Conservation (phyloP, 495 filamentous ascomycete species). For the Margaritispora aquatica region DNA sequence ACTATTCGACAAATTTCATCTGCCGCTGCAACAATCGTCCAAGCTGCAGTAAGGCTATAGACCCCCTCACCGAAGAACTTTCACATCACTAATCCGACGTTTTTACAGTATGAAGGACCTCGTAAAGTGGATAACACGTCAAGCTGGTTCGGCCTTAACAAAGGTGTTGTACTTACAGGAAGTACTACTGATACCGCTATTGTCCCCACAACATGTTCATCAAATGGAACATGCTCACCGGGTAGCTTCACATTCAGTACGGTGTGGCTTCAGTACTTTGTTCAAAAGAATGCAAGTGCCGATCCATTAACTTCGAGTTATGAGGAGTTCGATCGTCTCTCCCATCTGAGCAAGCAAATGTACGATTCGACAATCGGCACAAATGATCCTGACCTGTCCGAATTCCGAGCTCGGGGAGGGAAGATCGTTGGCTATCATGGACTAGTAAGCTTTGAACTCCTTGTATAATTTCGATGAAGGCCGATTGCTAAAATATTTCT, state of each 20-base stretch:
- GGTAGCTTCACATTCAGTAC: background rate
- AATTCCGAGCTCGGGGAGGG: slow-evolving; percentile 36
- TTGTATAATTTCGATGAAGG: no score
- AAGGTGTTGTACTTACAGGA: background rate
- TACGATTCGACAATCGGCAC: slow-evolving; percentile 3
- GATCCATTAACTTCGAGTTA: background rate
- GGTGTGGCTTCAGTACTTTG: background rate
- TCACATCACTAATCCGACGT: no score
- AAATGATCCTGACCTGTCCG: slow-evolving; percentile 31
- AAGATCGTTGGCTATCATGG: slow-evolving; percentile 49
- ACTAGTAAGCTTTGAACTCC: slow-evolving; percentile 23
- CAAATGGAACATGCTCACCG: slow-evolving; percentile 1
- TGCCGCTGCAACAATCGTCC: background rate
- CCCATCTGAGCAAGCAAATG: background rate
- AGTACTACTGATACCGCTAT: slow-evolving; percentile 10
- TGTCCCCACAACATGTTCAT: slow-evolving; percentile 26
- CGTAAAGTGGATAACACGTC: background rate
- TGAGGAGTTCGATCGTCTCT: background rate
- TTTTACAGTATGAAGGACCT: background rate
- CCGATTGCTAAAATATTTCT: no score
- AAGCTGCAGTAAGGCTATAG: background rate
- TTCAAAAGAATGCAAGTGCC: background rate
- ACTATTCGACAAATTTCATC: background rate
- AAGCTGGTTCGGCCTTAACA: background rate
- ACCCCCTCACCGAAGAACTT: no score